Evolutionary conservation across 2,329 filamentous ascomycete genomes (phyloP), one percentile per base, ranked within the genome.

Genomic region (Monosporascus sp.): DNA sequence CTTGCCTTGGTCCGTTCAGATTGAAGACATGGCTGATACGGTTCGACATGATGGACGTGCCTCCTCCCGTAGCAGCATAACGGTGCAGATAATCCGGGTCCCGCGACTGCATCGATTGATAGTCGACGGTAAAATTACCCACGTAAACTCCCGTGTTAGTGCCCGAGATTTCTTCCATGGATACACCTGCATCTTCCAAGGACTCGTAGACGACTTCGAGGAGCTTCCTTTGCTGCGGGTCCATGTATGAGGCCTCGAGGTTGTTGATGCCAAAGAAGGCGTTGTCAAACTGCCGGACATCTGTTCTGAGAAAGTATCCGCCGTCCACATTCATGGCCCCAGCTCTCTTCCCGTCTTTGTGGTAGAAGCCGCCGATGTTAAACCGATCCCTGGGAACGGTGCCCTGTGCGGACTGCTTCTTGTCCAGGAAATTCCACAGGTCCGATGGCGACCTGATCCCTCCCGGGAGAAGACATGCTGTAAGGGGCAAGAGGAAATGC

Each of bases 141-240:
- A 66, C 62, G 44, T 67, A 68, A 11, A 55, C 52, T 5, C 60
- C 59, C 1, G 52, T 60, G 5, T 52, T 57, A 0, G 56, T 38
- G 8, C 58, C 57, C 1, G 52, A 47, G 0, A 61, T 11, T 1
- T 49, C 5, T 0, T 55, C 51, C 38, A 61, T 24, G 0, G 60
- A 50, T 9, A 54, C 7, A 1, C 61, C 61, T 3, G 55, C 48
- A 31, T 52, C 60, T 37, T 60, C 60, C 11, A 65, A 50, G 14
- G 59, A 62, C 44, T 74, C 70, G 52, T 65, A 74, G 0, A 70
- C 66, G 0, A 66, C 65, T 51, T 74, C 72, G 2, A 70, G 60
- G 2, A 70, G 58, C 31, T 66, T 58, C 5, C 68, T 61, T 40
- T 70, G 68, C 26, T 65, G 60, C 3, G 67, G 65, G n/a, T 68